Percentiles rank a stretch among this genome's conserved stretches.
Evolutionary conservation across 75 land plant species (phyloP).

Genomic region (Adiantum capillusveneris): DNA sequence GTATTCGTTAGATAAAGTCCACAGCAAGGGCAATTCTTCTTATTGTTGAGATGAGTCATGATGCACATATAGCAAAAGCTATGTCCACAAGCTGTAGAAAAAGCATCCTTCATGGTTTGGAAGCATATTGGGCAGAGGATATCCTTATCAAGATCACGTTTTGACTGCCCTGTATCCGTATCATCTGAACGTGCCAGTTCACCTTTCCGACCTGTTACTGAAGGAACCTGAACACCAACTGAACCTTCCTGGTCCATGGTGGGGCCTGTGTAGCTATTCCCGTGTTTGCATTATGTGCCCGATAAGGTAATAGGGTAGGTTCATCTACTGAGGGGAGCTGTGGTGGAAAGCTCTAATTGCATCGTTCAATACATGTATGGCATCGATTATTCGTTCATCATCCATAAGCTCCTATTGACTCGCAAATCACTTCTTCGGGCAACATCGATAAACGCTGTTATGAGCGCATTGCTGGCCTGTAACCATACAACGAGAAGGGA

Average conservation of each 20-base stretch:
- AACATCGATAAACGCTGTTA: no score
- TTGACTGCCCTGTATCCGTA: not conserved
- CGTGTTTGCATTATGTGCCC: no score
- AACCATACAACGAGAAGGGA: no score
- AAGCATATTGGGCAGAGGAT: constrained; percentile 90
- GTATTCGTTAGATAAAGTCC: constrained; percentile 54
- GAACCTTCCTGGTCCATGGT: constrained; percentile 15
- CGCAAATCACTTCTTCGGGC: no score
- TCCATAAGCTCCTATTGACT: no score
- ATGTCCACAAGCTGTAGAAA: constrained; percentile 88
- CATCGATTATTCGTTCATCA: no score
- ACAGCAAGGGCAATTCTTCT: constrained; percentile 94
- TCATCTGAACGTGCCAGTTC: not conserved
- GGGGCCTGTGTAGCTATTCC: no score
- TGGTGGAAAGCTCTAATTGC: no score
- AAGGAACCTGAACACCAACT: constrained; percentile 23
- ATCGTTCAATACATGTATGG: no score
- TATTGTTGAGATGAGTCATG: constrained; percentile 80
- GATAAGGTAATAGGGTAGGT: no score
- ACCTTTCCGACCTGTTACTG: constrained; percentile 14
- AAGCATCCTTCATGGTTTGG: constrained; percentile 92
- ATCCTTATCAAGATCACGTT: constrained; percentile 67
- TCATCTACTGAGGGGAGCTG: no score
- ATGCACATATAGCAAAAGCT: constrained; percentile 98
- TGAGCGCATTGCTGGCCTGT: no score